Evolutionary conservation across 345 rosid genomes (phyloP).

Genomic region (Hibiscus tridactylites): DNA sequence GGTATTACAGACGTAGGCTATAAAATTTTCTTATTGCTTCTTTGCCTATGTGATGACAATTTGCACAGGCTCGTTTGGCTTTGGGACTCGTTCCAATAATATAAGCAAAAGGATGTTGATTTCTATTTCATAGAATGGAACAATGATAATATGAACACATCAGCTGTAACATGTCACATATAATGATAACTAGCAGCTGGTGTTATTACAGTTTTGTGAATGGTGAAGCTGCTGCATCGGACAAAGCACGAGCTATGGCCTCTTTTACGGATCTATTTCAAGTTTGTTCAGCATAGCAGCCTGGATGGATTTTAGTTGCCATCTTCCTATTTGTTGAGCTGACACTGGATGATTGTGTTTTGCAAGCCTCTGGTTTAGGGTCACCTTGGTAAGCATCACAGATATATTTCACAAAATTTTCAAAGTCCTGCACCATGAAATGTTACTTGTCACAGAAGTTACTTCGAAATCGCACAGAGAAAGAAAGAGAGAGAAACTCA

Average conservation of each 20-base stretch:
- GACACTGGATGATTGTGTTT: background rate
- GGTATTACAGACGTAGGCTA: too few species aligned
- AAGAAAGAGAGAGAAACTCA: background rate
- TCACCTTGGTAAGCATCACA: conserved; percentile 33
- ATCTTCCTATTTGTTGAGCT: background rate
- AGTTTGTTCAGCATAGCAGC: background rate
- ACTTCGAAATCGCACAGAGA: background rate
- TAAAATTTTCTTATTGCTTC: too few species aligned
- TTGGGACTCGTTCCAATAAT: background rate
- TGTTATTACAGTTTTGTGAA: background rate
- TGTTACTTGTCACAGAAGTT: background rate
- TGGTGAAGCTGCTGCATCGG: background rate
- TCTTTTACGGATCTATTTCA: background rate
- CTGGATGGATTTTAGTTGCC: background rate
- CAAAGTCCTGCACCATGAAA: conserved; percentile 31
- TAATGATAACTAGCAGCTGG: background rate
- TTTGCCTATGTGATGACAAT: background rate
- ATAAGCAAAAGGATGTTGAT: background rate
- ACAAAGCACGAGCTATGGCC: background rate
- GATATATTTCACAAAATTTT: conserved; percentile 21
- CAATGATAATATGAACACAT: background rate
- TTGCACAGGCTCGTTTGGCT: background rate
- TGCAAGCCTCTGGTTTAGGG: conserved; percentile 23
- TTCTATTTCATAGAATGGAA: background rate
- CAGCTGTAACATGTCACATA: background rate